Base-by-base conservation (phyloP, 2,329 filamentous ascomycete genomes). In the Monosporascus ibericus region DNA sequence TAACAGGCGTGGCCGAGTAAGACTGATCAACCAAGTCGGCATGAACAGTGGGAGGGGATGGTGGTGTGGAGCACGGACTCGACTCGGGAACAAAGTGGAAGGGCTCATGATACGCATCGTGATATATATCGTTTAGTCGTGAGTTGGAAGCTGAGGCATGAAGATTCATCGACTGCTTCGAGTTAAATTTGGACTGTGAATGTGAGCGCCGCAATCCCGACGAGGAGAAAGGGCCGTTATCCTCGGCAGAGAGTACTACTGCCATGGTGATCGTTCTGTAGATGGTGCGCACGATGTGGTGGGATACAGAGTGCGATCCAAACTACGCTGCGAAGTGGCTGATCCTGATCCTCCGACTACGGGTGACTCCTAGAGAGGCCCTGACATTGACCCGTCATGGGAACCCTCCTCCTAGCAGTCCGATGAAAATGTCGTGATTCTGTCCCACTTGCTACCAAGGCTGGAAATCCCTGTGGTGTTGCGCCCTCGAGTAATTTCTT, bases 1-100 rank as follows among this genome's bases (percentile, higher is more conserved):
- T 85, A 18, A 80, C 78, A 5, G 84, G 79, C 3, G 84, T 87
- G 2, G 85, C 86, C 24, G 76, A 74, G 64, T 77, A 81, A 2
- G 84, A 85, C 5, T 78, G 76, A 52, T 77, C 72, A 22, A 72
- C 83, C 65, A 72, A 81, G 56, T 81, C 80, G 51, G 71, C 72
- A 51, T 77, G 75, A 37, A 75, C 56, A 15, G 76, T 75, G 50
- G 73, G 73, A 25, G 82, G 81, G 34, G 81, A 84, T 0, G 81
- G 81, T n/a, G 78, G 73, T 2, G 73, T 69, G 3, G 81, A 82
- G 3, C 80, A 83, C 11, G 71, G 69, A 47, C 71, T 72, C 15
- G 78, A 79, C 47, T 73, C 74, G 46, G 74, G 68, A 42, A 73
- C 60, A 40, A 64, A 58, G 34, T 61, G 62, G 47, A 63, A 58